Evolutionary conservation across 495 filamentous ascomycete species (phyloP).

Genomic region (Tetracladium marchalianum): DNA sequence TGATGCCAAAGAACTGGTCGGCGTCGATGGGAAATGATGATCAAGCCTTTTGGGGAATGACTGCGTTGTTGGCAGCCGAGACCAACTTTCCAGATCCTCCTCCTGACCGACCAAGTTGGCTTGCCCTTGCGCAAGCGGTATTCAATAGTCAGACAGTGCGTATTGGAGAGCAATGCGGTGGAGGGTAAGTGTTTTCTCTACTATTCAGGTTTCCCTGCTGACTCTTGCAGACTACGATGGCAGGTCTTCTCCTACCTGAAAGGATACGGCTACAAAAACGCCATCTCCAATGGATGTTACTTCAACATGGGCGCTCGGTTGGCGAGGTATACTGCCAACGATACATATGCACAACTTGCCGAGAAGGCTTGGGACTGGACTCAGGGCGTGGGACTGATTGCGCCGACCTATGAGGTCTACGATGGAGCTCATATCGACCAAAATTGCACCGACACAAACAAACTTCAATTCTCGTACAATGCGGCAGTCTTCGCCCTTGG

Average conservation of each 20-base stretch:
- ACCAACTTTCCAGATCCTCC: conserved; percentile 57
- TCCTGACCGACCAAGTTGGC: conserved; percentile 69
- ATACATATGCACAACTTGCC: conserved; percentile 70
- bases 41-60: conserved; percentile 64
- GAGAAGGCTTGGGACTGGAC: conserved; percentile 68
- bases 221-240: conserved; percentile 72
- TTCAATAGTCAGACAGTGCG: conserved; percentile 46
- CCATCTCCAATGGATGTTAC: conserved; percentile 77
- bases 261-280: conserved; percentile 87
- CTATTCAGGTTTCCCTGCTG: conserved; percentile 53
- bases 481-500: conserved; percentile 61
- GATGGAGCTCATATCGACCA: conserved; percentile 60
- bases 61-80: conserved; percentile 62
- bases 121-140: conserved; percentile 58
- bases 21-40: conserved; percentile 78
- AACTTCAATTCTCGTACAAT: conserved; percentile 70
- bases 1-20: conserved; percentile 39
- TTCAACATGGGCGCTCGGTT: conserved; percentile 77
- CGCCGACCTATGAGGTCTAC: conserved; percentile 52
- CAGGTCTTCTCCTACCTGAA: conserved; percentile 70
- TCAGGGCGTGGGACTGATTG: conserved; percentile 49
- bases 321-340: conserved; percentile 65
- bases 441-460: conserved; percentile 55
- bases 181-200: conserved; percentile 70
- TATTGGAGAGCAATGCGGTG: conserved; percentile 62